A percentile compares a stretch with the other conserved stretches of the same genome.
These are phyloP conservation scores for Cladochytrium replicatum DNA, from an alignment of 192 early-diverging fungal genomes.

Conservation along the genomic window DNA sequence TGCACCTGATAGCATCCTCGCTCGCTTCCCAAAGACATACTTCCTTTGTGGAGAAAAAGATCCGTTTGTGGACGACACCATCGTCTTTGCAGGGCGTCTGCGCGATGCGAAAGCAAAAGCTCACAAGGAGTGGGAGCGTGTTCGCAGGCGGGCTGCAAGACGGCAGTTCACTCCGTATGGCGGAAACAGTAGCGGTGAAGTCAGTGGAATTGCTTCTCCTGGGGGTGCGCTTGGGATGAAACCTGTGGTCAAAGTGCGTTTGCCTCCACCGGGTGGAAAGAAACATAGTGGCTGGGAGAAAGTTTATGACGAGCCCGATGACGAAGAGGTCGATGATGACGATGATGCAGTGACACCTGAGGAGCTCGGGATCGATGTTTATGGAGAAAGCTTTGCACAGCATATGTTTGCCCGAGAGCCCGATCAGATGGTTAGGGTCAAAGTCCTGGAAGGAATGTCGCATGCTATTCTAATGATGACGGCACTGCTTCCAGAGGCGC, in stretches of 20 bases:
- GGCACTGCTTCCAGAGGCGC: conserved; percentile 61
- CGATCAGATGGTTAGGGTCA: conserved; percentile 48
- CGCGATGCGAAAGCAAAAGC: conserved; percentile 67
- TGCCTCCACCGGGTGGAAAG: no score
- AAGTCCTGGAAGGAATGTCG: conserved; percentile 63
- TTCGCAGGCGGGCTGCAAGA: conserved; percentile 6
- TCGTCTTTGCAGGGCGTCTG: conserved; percentile 79
- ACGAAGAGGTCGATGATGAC: neutral
- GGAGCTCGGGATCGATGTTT: neutral
- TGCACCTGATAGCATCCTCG: conserved; percentile 75
- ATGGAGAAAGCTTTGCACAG: neutral
- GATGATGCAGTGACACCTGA: neutral
- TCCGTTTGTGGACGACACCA: conserved; percentile 93
- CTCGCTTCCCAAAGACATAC: conserved; percentile 82
- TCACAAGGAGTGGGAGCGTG: conserved; percentile 32
- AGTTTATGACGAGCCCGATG: neutral
- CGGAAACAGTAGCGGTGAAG: neutral
- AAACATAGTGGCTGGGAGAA: neutral
- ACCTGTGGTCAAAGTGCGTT: no score
- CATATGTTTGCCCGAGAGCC: conserved; percentile 39
- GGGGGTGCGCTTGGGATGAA: no score
- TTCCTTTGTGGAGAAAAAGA: conserved; percentile 93
- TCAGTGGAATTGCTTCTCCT: neutral
- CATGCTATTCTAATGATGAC: conserved; percentile 57
- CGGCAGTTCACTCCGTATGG: neutral